A percentile compares a stretch with the other conserved stretches of the same genome.
phyloP scores from a whole-genome alignment of 805 yeast species.

The Pichia cephalocereana region DNA sequence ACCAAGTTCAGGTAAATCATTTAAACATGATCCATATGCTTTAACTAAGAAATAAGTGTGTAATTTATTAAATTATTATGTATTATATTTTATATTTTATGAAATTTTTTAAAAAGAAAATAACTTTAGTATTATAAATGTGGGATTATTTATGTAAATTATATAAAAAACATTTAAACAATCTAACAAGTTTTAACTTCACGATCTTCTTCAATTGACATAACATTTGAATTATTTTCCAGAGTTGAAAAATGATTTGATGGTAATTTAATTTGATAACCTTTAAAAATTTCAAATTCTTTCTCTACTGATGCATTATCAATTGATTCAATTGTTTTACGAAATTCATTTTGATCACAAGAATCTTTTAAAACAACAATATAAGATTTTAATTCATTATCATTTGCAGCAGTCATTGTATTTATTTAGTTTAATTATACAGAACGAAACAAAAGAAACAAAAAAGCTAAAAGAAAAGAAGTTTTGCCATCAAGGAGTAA shows the following conservation, averaged over 20 bases:
- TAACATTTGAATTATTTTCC: conserved; percentile 41
- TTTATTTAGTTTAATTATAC: too few species aligned
- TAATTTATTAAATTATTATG: too few species aligned
- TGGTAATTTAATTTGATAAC: conserved; percentile 54
- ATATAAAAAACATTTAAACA: not conserved
- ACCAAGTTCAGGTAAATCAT: conserved; percentile 10
- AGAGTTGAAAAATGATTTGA: conserved; percentile 39
- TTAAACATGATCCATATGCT: conserved; percentile 20
- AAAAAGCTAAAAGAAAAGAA: too few species aligned
- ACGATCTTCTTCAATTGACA: conserved; percentile 57
- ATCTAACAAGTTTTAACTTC: conserved; percentile 38
- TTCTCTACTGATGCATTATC: not conserved
- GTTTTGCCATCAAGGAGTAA: too few species aligned
- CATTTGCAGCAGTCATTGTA: not conserved
- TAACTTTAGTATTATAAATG: too few species aligned
- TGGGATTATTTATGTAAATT: too few species aligned
- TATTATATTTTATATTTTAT: too few species aligned
- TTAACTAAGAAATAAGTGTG: conserved; percentile 8
- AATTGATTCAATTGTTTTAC: not conserved
- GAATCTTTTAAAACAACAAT: not conserved
- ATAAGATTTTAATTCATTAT: not conserved
- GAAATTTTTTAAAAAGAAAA: too few species aligned
- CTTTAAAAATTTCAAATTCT: conserved; percentile 37
- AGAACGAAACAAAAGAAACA: too few species aligned
- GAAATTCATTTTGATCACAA: conserved; percentile 6